Evolutionary conservation across 1,284 basidiomycete species (phyloP).

Genomic region (Naganishia cerealis): DNA sequence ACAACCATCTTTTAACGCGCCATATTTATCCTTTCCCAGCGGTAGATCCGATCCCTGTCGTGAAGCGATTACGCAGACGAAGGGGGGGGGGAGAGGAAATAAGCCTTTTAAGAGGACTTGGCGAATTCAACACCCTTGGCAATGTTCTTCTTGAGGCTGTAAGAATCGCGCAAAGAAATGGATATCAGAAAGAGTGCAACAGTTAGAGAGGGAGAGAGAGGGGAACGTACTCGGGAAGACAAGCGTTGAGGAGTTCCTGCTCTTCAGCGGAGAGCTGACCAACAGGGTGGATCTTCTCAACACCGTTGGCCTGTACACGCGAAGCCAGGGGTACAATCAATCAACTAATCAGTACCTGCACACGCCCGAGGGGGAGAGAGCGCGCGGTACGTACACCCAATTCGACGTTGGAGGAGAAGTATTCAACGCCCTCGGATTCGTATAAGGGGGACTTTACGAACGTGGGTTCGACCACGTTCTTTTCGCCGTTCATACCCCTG

Average conservation of each 20-base stretch:
- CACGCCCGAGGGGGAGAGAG: constrained; percentile 9
- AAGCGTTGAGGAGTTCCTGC: constrained; percentile 80
- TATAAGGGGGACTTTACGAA: constrained; percentile 82
- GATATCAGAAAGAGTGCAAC: background rate
- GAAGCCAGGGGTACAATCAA: background rate
- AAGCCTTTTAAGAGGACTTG: constrained; percentile 34
- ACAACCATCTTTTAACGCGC: constrained; percentile 5
- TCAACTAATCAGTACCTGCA: background rate
- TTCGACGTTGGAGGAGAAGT: constrained; percentile 80
- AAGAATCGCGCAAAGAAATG: constrained; percentile 15
- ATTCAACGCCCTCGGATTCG: constrained; percentile 71
- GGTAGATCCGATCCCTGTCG: background rate
- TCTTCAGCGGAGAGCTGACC: constrained; percentile 75
- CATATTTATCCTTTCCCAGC: background rate
- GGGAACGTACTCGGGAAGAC: constrained; percentile 68
- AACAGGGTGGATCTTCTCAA: constrained; percentile 81
- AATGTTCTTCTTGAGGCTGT: constrained; percentile 86
- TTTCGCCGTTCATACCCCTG: constrained; percentile 82
- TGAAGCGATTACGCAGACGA: background rate
- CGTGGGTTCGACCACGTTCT: constrained; percentile 77
- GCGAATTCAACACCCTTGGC: constrained; percentile 87
- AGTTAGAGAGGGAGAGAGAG: background rate
- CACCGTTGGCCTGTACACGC: constrained; percentile 71
- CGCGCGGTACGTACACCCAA: constrained; percentile 65
- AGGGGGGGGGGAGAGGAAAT: background rate